Evolutionary conservation across 1,284 basidiomycete species (phyloP).

Genomic region (Boletellus dicymbophilus): DNA sequence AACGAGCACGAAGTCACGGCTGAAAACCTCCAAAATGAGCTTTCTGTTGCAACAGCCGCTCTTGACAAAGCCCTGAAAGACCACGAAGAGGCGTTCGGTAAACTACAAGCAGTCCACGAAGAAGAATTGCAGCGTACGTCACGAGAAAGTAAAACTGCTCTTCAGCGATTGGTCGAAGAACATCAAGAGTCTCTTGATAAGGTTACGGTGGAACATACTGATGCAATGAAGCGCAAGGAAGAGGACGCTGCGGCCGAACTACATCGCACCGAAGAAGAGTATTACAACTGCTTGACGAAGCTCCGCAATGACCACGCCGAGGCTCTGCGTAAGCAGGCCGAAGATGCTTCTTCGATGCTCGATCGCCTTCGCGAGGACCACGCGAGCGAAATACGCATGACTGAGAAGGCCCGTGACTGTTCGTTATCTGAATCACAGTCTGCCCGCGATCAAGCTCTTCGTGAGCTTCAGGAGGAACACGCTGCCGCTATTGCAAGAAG

Average conservation of each 20-base stretch:
- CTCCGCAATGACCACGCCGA: conserved; percentile 69
- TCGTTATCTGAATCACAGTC: conserved; percentile 72
- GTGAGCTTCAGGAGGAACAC: conserved; percentile 70
- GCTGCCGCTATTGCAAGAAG: conserved; percentile 61
- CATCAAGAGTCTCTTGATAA: conserved; percentile 55
- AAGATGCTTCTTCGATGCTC: conserved; percentile 58
- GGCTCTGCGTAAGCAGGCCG: conserved; percentile 56
- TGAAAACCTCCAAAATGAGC: conserved; percentile 41
- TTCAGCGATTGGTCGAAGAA: conserved; percentile 49
- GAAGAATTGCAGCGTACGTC: conserved; percentile 47
- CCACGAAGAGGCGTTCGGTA: conserved; percentile 53
- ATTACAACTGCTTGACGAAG: conserved; percentile 75
- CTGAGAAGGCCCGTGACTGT: conserved; percentile 73
- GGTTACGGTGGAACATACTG: conserved; percentile 55
- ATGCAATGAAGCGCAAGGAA: conserved; percentile 58
- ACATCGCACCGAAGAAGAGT: conserved; percentile 74
- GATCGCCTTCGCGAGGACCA: conserved; percentile 75
- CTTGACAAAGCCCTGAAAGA: conserved; percentile 51
- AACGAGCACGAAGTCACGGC: conserved; percentile 38
- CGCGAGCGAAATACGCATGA: conserved; percentile 62
- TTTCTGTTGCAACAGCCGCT: conserved; percentile 42
- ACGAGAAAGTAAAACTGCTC: conserved; percentile 48
- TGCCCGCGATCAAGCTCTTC: conserved; percentile 57
- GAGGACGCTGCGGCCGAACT: conserved; percentile 54
- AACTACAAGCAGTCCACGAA: conserved; percentile 49